A percentile compares a stretch with the other conserved stretches of the same genome.
Conservation (phyloP, 176 grass and related monocot species). For the Tuctoria greenei region DNA sequence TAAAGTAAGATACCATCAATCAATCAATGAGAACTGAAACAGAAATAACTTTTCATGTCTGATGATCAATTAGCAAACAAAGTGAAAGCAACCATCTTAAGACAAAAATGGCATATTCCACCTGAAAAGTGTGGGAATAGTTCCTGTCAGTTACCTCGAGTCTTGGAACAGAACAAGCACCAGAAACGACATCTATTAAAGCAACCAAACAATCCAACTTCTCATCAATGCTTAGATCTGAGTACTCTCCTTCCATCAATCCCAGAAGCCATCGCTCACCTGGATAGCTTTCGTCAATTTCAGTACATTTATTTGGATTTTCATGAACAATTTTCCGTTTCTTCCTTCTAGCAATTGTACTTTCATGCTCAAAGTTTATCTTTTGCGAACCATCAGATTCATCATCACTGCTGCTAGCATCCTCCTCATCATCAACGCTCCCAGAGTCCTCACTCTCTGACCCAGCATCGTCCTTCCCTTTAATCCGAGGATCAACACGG, state of each 20-base stretch:
- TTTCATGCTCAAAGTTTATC: conserved; percentile 47
- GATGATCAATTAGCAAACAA: conserved; percentile 14
- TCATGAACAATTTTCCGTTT: conserved; percentile 37
- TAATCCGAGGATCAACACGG: conserved; percentile 84
- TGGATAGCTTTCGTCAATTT: conserved; percentile 96
- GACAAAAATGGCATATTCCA: conserved; percentile 17
- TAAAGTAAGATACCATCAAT: conserved; percentile 1
- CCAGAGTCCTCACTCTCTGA: conserved; percentile 86
- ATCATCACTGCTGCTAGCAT: conserved; percentile 53
- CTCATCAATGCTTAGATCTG: conserved; percentile 88
- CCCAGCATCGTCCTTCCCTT: conserved; percentile 63
- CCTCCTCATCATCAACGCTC: conserved; percentile 66
- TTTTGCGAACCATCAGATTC: conserved; percentile 57
- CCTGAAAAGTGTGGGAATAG: background rate
- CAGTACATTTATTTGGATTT: conserved; percentile 62
- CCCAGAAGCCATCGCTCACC: conserved; percentile 86
- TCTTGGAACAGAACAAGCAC: conserved; percentile 70
- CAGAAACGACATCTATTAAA: conserved; percentile 80
- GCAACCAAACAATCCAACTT: conserved; percentile 87
- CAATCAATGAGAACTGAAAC: conserved; percentile 12
- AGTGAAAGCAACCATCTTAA: conserved; percentile 11
- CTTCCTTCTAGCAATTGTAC: conserved; percentile 43
- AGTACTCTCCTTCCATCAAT: conserved; percentile 96
- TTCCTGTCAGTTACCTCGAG: conserved; percentile 58
- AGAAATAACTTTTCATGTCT: background rate